A percentile compares a stretch with the other conserved stretches of the same genome.
Evolutionary conservation across 371 early-diverging fungal species (phyloP).

Genomic region (Mucor saturninus): DNA sequence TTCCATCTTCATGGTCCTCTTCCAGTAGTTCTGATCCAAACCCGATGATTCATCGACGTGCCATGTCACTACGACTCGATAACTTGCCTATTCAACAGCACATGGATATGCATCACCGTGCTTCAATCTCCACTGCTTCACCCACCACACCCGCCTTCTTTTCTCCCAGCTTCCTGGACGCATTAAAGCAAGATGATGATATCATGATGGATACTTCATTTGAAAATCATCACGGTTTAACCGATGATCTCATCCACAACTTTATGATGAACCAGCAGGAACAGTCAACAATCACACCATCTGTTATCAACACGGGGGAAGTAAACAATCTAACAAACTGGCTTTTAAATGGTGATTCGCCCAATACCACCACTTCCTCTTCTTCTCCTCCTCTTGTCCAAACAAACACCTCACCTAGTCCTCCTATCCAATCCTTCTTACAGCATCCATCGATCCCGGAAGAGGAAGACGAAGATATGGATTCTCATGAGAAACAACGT

Average conservation of each 20-base stretch:
- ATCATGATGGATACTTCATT: constrained; percentile 30
- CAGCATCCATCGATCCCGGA: constrained; percentile 55
- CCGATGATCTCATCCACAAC: constrained; percentile 18
- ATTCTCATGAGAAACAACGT: constrained; percentile 4
- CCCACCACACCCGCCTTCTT: constrained; percentile 69
- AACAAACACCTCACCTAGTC: constrained; percentile 44
- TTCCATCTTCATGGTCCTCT: constrained; percentile 35
- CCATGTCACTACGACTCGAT: constrained; percentile 42
- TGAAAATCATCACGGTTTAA: constrained; percentile 13
- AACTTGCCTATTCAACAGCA: constrained; percentile 15
- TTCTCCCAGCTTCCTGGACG: constrained; percentile 65
- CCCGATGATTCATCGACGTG: constrained; percentile 30
- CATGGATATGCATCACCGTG: constrained; percentile 7
- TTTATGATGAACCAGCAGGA: constrained; percentile 21
- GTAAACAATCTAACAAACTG: constrained; percentile 22
- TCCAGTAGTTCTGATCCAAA: constrained; percentile 5
- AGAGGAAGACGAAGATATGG: constrained; percentile 50
- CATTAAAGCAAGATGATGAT: constrained; percentile 53
- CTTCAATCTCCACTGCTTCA: constrained; percentile 24
- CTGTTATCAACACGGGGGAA: constrained; percentile 23
- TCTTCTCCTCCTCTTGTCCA: constrained; percentile 28
- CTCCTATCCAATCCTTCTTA: constrained; percentile 36
- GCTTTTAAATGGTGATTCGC: constrained; percentile 21
- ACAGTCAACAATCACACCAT: constrained; percentile 33
- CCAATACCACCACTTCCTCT: constrained; percentile 14